These are phyloP conservation scores for Nicotiana paniculata DNA, from an alignment of 257 asterid species.

Conservation along the genomic window DNA sequence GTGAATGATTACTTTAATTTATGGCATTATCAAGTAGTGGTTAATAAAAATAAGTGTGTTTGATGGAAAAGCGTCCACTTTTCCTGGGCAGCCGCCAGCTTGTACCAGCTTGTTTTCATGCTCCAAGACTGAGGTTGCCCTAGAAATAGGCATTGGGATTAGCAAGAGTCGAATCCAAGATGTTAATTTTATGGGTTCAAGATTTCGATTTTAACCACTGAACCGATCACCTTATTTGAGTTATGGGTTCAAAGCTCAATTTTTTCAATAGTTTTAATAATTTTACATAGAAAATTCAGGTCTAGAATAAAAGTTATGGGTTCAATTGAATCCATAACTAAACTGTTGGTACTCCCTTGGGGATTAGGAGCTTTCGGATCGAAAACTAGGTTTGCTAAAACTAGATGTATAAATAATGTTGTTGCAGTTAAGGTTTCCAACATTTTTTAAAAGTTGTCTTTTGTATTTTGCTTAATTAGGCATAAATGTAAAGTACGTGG, in stretches of 20 bases:
- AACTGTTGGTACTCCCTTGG: too few relatives aligned
- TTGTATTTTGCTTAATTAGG: not conserved
- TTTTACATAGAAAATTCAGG: too few relatives aligned
- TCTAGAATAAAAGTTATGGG: too few relatives aligned
- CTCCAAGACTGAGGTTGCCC: not conserved
- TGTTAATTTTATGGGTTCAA: too few relatives aligned
- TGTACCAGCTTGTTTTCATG: not conserved
- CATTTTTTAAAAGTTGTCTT: not conserved
- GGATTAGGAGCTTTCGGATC: not conserved
- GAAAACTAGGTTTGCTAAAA: not conserved
- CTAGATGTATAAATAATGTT: too few relatives aligned
- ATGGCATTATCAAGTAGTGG: not conserved
- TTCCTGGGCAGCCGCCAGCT: not conserved
- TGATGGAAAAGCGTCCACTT: not conserved
- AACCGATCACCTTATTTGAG: too few relatives aligned
- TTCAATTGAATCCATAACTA: too few relatives aligned
- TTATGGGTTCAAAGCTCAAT: too few relatives aligned
- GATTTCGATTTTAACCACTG: too few relatives aligned
- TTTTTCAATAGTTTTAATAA: too few relatives aligned
- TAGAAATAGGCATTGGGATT: not conserved
- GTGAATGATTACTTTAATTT: not conserved
- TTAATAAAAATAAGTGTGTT: not conserved
- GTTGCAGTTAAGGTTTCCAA: not conserved
- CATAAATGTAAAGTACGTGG: too few relatives aligned
- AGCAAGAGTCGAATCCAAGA: fast-evolving